Conservation (phyloP, 169 alveolate species). For the Plasmodium ovale region DNA sequence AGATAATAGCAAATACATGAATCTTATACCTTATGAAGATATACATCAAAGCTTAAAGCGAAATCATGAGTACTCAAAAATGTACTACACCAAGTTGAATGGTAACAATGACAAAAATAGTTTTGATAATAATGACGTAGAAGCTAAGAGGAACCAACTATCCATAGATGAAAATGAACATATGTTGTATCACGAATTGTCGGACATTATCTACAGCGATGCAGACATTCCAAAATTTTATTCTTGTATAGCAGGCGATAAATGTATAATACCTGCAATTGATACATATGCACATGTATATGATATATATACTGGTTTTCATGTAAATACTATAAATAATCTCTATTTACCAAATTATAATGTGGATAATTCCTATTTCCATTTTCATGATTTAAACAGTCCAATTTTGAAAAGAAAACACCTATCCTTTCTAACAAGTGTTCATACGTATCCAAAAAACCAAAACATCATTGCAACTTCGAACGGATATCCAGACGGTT, state of each 20-base stretch:
- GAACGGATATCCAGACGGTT: conserved; percentile 77
- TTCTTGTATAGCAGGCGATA: conserved; percentile 76
- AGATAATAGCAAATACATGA: conserved; percentile 57
- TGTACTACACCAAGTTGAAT: conserved; percentile 7
- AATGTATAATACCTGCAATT: conserved; percentile 70
- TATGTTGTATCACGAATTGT: conserved; percentile 10
- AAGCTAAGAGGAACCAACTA: neutral
- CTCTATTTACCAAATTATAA: conserved; percentile 71
- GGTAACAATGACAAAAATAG: conserved; percentile 6
- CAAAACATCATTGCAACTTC: conserved; percentile 76
- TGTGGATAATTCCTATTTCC: conserved; percentile 14
- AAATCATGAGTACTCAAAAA: conserved; percentile 47
- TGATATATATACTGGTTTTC: conserved; percentile 74
- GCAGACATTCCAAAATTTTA: conserved; percentile 69
- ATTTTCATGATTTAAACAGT: neutral
- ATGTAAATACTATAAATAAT: conserved; percentile 69
- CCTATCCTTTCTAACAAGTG: conserved; percentile 75
- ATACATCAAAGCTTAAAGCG: conserved; percentile 38
- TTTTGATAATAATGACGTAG: conserved; percentile 2
- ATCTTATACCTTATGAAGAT: conserved; percentile 57
- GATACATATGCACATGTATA: conserved; percentile 78
- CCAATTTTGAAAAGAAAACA: neutral
- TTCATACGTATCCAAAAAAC: conserved; percentile 72
- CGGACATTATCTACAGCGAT: conserved; percentile 57
- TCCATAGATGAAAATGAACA: neutral